A percentile compares a stretch with the other conserved stretches of the same genome.
These are phyloP conservation scores for Arthrobotrys sinensis DNA, from an alignment of 2,329 filamentous ascomycete species.

Conservation along the genomic window DNA sequence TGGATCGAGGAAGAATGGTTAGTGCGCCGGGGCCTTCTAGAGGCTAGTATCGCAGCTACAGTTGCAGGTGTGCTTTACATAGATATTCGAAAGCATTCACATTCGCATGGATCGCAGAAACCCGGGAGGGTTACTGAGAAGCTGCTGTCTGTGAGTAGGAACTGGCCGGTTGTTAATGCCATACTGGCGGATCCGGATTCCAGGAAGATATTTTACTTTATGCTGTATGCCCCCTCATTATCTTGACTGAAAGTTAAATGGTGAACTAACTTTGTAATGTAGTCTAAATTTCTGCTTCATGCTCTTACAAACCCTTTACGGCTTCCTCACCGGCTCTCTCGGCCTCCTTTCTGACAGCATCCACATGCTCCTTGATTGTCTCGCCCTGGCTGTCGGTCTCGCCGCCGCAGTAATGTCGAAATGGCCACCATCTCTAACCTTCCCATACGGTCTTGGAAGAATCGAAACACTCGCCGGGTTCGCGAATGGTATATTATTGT, in stretches of 20 bases:
- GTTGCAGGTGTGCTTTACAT: constrained; percentile 44
- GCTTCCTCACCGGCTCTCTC: constrained; percentile 91
- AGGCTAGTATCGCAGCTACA: constrained; percentile 30
- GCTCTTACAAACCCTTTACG: constrained; percentile 93
- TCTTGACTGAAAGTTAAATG: background rate
- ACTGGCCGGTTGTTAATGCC: constrained; percentile 84
- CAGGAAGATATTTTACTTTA: constrained; percentile 96
- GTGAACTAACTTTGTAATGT: constrained; percentile 60
- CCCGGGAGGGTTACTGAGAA: constrained; percentile 75
- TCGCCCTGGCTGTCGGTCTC: constrained; percentile 89
- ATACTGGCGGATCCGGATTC: constrained; percentile 94
- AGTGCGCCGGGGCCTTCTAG: constrained; percentile 27
- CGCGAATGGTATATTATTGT: constrained; percentile 93
- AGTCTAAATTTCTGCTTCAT: constrained; percentile 96
- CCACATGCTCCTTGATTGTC: constrained; percentile 99
- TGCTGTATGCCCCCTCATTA: constrained; percentile 75
- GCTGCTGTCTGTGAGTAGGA: constrained; percentile 78
- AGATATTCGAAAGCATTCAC: background rate
- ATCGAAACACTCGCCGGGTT: constrained; percentile 97
- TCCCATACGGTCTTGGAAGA: constrained; percentile 96
- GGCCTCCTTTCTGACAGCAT: constrained; percentile 97
- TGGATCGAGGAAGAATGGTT: constrained; percentile 55
- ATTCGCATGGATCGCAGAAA: constrained; percentile 8
- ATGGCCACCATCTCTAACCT: constrained; percentile 89
- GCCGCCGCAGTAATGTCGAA: constrained; percentile 95